These are phyloP conservation scores for Paxillus rubicundulus DNA, from an alignment of 768 basidiomycete species.

Conservation along the genomic window DNA sequence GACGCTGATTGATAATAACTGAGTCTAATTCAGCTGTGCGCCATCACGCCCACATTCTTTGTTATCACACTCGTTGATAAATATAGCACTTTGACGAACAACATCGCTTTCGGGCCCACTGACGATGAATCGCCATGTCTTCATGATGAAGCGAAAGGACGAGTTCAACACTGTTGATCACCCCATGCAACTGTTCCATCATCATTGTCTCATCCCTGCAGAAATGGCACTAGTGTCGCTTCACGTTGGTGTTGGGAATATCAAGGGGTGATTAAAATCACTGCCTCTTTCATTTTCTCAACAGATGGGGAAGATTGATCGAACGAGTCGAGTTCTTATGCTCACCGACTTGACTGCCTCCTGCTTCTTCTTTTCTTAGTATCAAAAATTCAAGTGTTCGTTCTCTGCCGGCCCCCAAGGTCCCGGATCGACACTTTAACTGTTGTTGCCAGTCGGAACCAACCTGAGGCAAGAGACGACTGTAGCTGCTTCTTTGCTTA, in stretches of 20 bases:
- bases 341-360: not conserved
- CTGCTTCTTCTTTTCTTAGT: not conserved
- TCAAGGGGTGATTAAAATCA: not conserved
- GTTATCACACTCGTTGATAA: not conserved
- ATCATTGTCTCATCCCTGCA: not conserved
- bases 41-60: not conserved
- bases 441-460: not conserved
- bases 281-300: not conserved
- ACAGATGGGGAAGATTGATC: not conserved
- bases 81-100: too few relatives aligned
- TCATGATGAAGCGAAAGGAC: too few relatives aligned
- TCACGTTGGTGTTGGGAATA: not conserved
- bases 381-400: not conserved
- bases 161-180: too few relatives aligned
- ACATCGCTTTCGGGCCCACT: too few relatives aligned
- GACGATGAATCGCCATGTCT: too few relatives aligned
- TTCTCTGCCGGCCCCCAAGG: not conserved
- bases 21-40: not conserved
- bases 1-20: slow-evolving; percentile 28
- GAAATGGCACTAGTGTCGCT: not conserved
- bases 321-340: not conserved
- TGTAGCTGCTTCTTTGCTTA: not conserved
- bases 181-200: not conserved
- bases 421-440: not conserved
- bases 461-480: not conserved